A percentile compares a stretch with the other conserved stretches of the same genome.
phyloP scores from a whole-genome alignment of 495 filamentous ascomycete genomes.

The Daldinia vernicosa region DNA sequence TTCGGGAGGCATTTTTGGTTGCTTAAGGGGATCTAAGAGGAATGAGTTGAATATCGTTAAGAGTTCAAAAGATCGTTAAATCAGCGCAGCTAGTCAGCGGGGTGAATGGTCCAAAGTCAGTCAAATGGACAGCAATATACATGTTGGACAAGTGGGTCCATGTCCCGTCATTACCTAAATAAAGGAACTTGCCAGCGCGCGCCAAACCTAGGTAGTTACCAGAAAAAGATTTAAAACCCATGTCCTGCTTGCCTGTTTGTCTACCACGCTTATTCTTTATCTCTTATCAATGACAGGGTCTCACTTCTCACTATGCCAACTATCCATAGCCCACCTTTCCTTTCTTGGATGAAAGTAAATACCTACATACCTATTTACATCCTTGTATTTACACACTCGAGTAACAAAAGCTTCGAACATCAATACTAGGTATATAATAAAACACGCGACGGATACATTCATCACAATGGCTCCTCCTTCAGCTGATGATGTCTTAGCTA shows the following conservation, averaged over 20 bases:
- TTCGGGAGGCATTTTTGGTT: slow-evolving; percentile 47
- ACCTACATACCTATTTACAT: too few relatives aligned
- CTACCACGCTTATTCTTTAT: not conserved
- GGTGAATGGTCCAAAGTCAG: slow-evolving; percentile 19
- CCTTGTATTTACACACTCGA: not conserved
- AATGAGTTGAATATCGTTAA: not conserved
- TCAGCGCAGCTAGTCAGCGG: slow-evolving; percentile 15
- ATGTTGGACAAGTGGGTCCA: not conserved
- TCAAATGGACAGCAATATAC: not conserved
- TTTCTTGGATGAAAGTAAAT: slow-evolving; percentile 43
- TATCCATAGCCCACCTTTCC: slow-evolving; percentile 26
- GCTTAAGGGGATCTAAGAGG: not conserved
- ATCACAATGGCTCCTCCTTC: slow-evolving; percentile 31
- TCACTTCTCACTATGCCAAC: not conserved
- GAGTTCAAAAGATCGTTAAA: not conserved
- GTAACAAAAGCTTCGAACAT: not conserved
- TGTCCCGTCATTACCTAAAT: not conserved
- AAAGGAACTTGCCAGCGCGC: not conserved
- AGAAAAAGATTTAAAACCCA: not conserved
- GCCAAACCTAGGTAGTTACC: not conserved
- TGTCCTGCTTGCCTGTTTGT: not conserved
- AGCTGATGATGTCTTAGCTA: slow-evolving; percentile 48
- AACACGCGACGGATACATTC: slow-evolving; percentile 6
- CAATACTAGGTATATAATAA: too few relatives aligned
- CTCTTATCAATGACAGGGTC: not conserved